phyloP scores from a whole-genome alignment of 2,329 filamentous ascomycete species.

The Fusarium sambucinum region DNA sequence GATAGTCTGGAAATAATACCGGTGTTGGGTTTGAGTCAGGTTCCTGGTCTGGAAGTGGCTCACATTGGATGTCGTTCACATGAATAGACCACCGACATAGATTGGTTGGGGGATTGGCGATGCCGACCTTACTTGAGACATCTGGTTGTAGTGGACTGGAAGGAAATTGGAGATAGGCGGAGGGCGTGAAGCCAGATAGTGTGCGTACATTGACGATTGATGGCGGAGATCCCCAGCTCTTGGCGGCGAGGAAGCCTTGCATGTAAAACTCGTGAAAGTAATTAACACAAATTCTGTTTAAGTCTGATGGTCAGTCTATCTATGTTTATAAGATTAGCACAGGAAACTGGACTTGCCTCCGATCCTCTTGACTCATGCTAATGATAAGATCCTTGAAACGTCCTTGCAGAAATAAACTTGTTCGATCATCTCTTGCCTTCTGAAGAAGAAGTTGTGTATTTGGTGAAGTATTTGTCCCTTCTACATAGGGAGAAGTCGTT shows the following conservation, averaged over 20 bases:
- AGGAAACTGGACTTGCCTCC: conserved; percentile 16
- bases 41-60: fast-evolving
- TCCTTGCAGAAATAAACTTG: conserved; percentile 28
- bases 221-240: neutral
- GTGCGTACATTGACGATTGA: neutral
- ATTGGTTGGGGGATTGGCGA: neutral
- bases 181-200: neutral
- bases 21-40: neutral
- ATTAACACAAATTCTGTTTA: conserved; percentile 2
- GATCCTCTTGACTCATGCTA: conserved; percentile 14
- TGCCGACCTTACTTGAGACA: too few species aligned
- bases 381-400: conserved; percentile 7
- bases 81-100: neutral
- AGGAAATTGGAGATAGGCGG: neutral
- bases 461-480: conserved; percentile 10
- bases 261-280: conserved; percentile 38
- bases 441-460: conserved; percentile 20
- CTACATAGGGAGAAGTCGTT: neutral
- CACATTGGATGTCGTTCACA: fast-evolving
- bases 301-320: fast-evolving
- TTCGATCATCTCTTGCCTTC: neutral
- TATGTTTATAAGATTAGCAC: neutral
- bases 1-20: neutral
- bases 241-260: conserved; percentile 3
- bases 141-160: neutral